Conservation (phyloP, 2,329 filamentous ascomycete species). For the Trichoderma sp. region DNA sequence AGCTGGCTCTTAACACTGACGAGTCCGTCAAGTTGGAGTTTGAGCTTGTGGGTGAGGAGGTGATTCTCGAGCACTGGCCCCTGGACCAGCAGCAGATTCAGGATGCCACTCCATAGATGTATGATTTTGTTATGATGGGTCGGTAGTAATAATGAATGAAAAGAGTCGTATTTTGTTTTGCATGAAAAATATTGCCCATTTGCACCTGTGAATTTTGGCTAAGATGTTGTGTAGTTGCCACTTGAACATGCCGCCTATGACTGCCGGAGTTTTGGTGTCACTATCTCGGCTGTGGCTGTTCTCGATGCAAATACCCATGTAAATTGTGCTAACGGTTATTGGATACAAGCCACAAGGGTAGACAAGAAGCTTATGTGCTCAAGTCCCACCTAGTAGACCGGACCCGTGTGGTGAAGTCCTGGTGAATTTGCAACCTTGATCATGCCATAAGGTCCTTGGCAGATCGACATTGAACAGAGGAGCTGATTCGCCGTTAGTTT, state of each 20-base stretch:
- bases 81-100: slow-evolving; percentile 2
- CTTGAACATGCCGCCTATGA: background rate
- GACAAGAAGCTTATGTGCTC: background rate
- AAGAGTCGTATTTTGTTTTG: background rate
- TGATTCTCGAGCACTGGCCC: slow-evolving; percentile 9
- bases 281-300: background rate
- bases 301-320: background rate
- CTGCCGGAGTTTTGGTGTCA: background rate
- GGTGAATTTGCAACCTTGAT: background rate
- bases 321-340: background rate
- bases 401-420: background rate
- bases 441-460: background rate
- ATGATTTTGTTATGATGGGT: background rate
- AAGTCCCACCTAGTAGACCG: background rate
- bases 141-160: background rate
- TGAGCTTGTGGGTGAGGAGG: slow-evolving; percentile 43
- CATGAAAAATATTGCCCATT: background rate
- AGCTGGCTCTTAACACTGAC: slow-evolving; percentile 47
- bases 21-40: slow-evolving; percentile 45
- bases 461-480: background rate
- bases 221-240: background rate
- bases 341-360: background rate
- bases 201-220: background rate
- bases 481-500: background rate
- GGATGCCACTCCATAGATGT: background rate